Conservation (phyloP, 176 grass and related monocot genomes). For the Musa acuminata region DNA sequence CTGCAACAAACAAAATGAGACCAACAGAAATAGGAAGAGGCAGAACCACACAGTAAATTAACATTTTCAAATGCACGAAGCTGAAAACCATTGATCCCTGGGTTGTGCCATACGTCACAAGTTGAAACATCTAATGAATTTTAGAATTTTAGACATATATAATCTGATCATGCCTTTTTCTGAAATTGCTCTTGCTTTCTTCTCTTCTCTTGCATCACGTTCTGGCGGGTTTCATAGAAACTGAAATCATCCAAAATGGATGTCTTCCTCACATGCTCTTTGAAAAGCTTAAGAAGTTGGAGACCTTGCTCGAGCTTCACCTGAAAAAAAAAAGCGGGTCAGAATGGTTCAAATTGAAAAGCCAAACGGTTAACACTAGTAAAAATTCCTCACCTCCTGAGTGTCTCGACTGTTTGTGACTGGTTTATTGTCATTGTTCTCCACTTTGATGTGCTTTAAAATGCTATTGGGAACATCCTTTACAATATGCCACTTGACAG, state of each 20-base stretch:
- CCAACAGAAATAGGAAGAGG: no score
- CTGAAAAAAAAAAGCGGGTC: conserved; percentile 15
- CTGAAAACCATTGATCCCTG: no score
- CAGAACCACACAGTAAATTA: no score
- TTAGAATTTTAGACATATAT: no score
- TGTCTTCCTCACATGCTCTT: conserved; percentile 66
- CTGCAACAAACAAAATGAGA: no score
- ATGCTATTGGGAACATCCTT: conserved; percentile 77
- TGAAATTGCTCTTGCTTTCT: conserved; percentile 52
- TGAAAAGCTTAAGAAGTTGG: conserved; percentile 68
- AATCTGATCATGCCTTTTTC: conserved; percentile 37
- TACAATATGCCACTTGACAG: conserved; percentile 84
- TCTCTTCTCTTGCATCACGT: conserved; percentile 67
- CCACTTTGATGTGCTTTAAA: conserved; percentile 65
- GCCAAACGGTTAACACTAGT: neutral
- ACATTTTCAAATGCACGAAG: no score
- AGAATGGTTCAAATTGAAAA: neutral
- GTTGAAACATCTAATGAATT: no score
- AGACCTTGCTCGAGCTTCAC: conserved; percentile 76
- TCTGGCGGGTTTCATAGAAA: conserved; percentile 80
- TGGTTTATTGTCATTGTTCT: conserved; percentile 85
- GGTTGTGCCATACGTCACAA: no score
- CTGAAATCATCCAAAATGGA: conserved; percentile 75
- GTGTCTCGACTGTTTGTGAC: conserved; percentile 82
- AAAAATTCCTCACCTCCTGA: conserved; percentile 48